Percentiles rank a stretch among this genome's conserved stretches.
Evolutionary conservation across 805 yeast species (phyloP).

Genomic region (Metschnikowia matae): DNA sequence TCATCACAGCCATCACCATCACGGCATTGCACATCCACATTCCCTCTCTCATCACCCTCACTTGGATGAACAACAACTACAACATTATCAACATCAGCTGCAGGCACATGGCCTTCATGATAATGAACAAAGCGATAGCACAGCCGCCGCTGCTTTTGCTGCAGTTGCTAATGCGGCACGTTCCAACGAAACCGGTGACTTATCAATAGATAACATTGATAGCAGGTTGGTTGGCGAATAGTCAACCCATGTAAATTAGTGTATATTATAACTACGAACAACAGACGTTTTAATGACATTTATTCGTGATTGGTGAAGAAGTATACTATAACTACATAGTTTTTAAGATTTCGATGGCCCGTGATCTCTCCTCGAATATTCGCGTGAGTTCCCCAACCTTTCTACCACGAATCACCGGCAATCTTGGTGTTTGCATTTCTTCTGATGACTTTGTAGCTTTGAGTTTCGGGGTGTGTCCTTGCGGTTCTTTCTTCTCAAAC

Average conservation of each 20-base stretch:
- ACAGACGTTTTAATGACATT: not conserved
- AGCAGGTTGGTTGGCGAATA: slow-evolving; percentile 43
- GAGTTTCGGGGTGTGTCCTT: not conserved
- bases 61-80: slow-evolving; percentile 25
- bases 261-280: slow-evolving; percentile 10
- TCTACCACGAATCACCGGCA: slow-evolving; percentile 48
- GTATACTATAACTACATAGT: slow-evolving; percentile 7
- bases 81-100: slow-evolving; percentile 25
- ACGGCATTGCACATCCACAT: slow-evolving; percentile 13
- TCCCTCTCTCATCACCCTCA: slow-evolving; percentile 21
- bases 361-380: slow-evolving; percentile 56
- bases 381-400: slow-evolving; percentile 62
- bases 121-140: slow-evolving; percentile 16
- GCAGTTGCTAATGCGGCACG: slow-evolving; percentile 35
- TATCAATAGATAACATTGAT: slow-evolving; percentile 43
- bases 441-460: not conserved
- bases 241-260: slow-evolving; percentile 16
- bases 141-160: slow-evolving; percentile 40
- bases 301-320: not conserved
- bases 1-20: slow-evolving; percentile 11
- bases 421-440: slow-evolving; percentile 14
- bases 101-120: slow-evolving; percentile 26
- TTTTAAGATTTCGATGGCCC: slow-evolving; percentile 33
- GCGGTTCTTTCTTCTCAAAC: slow-evolving; percentile 14
- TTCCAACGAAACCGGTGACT: slow-evolving; percentile 27